Percentiles rank a stretch among this genome's conserved stretches.
phyloP scores from a whole-genome alignment of 1,284 basidiomycete species.

The Ceratobasidium sp. region DNA sequence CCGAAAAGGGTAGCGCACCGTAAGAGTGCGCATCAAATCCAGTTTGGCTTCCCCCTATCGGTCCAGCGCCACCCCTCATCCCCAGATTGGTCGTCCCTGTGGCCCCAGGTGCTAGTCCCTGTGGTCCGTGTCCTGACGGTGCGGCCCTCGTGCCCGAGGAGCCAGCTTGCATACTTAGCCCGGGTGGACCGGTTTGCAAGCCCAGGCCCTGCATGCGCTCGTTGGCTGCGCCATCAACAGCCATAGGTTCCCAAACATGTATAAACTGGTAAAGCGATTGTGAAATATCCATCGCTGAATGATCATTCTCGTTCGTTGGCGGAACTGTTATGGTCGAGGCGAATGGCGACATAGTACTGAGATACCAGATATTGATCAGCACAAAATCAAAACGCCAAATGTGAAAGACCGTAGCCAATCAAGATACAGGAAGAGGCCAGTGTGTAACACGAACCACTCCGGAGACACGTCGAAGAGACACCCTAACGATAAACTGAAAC shows the following conservation, averaged over 20 bases:
- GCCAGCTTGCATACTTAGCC: neutral
- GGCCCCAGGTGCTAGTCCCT: neutral
- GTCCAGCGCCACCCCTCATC: neutral
- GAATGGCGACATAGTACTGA: neutral
- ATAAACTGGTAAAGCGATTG: neutral
- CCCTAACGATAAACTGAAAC: neutral
- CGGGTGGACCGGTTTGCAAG: neutral
- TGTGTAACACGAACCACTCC: neutral
- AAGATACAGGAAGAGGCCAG: neutral
- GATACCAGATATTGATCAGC: neutral
- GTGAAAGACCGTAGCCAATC: too few relatives aligned
- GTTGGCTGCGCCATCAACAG: neutral
- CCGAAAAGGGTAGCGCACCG: neutral
- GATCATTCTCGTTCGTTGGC: neutral
- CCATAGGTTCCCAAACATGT: neutral
- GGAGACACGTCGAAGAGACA: neutral
- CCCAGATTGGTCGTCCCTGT: neutral
- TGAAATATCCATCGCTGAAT: neutral
- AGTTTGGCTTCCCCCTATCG: neutral
- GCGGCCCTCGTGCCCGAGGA: too few relatives aligned
- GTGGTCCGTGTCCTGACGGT: neutral
- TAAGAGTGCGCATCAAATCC: neutral
- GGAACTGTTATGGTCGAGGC: neutral
- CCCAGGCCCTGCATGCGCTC: neutral
- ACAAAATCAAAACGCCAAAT: neutral